Evolutionary conservation across 108 stramenopile genomes (phyloP), one percentile per base, ranked within the genome.

Genomic region (Pseudonitzschia multiseries): DNA sequence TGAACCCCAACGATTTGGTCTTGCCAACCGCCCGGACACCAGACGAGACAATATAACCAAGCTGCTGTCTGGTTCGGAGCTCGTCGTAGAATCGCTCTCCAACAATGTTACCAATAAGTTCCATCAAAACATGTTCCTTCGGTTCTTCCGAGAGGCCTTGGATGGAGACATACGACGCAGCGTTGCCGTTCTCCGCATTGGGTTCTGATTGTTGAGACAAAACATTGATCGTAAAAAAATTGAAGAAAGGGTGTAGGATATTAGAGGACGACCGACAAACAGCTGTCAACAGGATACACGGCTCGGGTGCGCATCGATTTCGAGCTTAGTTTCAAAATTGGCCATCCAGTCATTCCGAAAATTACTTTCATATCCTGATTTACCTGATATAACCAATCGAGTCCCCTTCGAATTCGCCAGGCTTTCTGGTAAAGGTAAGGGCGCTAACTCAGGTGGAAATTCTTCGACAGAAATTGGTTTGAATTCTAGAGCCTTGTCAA

Each of bases 41-140:
- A 24, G 87, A 86, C 6, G 79, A 83, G 8, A 97, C 95, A 61
- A 95, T 94, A 73, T 98, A 98, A 2, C 97, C 97, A 0, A 98
- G 88, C 74, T 98, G 97, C 74, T 96, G 87, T 69, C 89, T 84
- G 21, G 96, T 97, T 57, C 97, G 82, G 21, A 98, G 76, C 44
- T 92, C 90, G 65, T 94, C 86, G 79, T 91, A 98, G 54, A 98
- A 89, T 57, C 90, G 92, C 77, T 97, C 93, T 29, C 77, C 79
- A 20, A 96, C 78, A 65, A 97, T 85, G 5, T 87, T 70, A 36
- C 79, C 76, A 8, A 94, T 61, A 3, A 93, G 65, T 76, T 93
- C 92, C 29, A 89, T 83, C 52, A 91, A 56, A 20, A 92, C 88
- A 33, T 92, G 90, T 36, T 81, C 86, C 52, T 85, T 89, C 66